Evolutionary conservation across 1,284 basidiomycete genomes (phyloP).

Genomic region (Microbotryum saponariae): DNA sequence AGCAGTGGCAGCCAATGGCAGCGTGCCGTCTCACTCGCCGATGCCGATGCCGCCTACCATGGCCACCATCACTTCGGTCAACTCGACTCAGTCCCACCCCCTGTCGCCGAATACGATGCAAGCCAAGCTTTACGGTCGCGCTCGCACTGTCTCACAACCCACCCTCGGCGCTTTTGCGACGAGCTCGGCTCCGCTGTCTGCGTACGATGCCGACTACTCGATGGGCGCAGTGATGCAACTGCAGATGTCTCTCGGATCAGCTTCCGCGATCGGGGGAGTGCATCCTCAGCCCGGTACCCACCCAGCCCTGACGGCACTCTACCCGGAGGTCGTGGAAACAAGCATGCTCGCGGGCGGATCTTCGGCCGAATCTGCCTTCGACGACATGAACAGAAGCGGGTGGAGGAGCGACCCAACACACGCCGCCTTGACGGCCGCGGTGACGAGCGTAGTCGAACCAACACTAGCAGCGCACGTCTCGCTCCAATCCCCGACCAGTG

Average conservation of each 20-base stretch:
- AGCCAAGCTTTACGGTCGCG: too few relatives aligned
- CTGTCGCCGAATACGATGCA: too few relatives aligned
- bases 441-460: background rate
- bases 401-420: background rate
- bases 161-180: constrained; percentile 1
- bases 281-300: too few relatives aligned
- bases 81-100: too few relatives aligned
- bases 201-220: constrained; percentile 7
- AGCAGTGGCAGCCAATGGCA: too few relatives aligned
- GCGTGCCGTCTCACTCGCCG: too few relatives aligned
- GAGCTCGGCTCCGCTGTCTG: background rate
- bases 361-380: background rate
- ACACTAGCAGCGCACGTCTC: background rate
- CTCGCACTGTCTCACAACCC: background rate
- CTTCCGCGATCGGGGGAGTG: too few relatives aligned
- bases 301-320: too few relatives aligned
- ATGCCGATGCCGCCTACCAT: too few relatives aligned
- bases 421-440: constrained; percentile 5
- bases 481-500: constrained; percentile 4
- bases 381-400: background rate
- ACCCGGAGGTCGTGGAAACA: background rate
- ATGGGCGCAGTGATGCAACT: constrained; percentile 12
- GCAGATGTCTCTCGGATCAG: background rate
- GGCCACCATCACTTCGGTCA: too few relatives aligned
- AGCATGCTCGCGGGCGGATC: background rate